Percentiles rank a stretch among this genome's conserved stretches.
These are phyloP conservation scores for Alternaria infectoria DNA, from an alignment of 2,329 filamentous ascomycete species.

Conservation along the genomic window DNA sequence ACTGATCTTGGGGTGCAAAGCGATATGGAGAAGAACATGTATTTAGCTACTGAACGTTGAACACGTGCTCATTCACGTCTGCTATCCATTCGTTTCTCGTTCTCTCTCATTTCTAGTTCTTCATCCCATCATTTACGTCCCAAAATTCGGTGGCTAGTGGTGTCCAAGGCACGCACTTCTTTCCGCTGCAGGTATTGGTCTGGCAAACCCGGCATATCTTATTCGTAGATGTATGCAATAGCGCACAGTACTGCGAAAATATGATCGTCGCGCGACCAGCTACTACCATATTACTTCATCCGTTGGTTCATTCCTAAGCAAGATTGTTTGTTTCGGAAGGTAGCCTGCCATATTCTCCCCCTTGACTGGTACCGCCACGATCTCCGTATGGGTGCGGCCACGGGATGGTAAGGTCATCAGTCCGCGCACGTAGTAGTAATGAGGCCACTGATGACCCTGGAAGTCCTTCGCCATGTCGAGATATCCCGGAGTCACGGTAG, in stretches of 20 bases:
- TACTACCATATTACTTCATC: too few species aligned
- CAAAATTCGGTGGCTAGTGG: neutral
- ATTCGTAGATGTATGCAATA: neutral
- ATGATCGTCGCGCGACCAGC: neutral
- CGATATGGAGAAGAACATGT: fast-evolving
- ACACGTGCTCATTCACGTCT: neutral
- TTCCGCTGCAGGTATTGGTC: neutral
- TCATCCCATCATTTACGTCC: neutral
- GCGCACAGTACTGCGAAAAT: neutral
- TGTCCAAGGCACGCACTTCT: neutral
- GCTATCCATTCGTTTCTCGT: neutral
- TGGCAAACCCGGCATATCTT: neutral
- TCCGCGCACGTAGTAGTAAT: neutral
- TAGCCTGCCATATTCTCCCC: neutral
- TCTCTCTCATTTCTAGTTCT: neutral
- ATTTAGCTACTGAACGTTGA: neutral
- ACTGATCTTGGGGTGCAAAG: neutral
- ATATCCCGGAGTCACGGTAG: neutral
- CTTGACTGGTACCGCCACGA: too few species aligned
- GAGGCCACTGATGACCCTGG: neutral
- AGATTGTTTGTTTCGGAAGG: fast-evolving
- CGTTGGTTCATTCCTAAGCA: neutral
- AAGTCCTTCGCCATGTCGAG: neutral
- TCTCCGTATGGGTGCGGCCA: too few species aligned
- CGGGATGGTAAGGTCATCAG: too few species aligned